phyloP scores from a whole-genome alignment of 179 eudicot genomes.

The Vitellaria paradoxa region DNA sequence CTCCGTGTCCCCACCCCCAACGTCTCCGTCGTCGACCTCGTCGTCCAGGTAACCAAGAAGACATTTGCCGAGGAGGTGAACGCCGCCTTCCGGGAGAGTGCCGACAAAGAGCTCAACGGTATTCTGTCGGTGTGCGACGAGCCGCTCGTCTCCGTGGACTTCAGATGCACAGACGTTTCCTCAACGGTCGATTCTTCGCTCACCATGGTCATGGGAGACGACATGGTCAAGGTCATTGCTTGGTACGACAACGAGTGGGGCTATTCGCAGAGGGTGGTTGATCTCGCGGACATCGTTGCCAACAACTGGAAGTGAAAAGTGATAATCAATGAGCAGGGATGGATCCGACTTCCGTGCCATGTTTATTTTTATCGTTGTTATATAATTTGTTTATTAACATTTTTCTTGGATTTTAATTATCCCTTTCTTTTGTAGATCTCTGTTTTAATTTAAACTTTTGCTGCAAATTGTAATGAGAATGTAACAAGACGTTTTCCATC shows the following conservation, averaged over 20 bases:
- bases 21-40: constrained; percentile 94
- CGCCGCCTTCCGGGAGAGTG: constrained; percentile 87
- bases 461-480: constrained; percentile 15
- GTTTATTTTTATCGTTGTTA: not conserved
- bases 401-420: not conserved
- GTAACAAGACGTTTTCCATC: constrained; percentile 8
- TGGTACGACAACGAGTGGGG: constrained; percentile 99
- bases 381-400: not conserved
- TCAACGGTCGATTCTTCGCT: constrained; percentile 89
- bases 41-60: constrained; percentile 90
- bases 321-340: too few relatives aligned
- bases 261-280: constrained; percentile 98
- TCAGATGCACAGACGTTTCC: constrained; percentile 85
- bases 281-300: constrained; percentile 94
- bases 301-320: constrained; percentile 66
- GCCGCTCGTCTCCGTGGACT: constrained; percentile 92
- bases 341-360: too few relatives aligned
- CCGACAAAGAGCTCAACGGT: constrained; percentile 82
- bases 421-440: constrained; percentile 15
- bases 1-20: constrained; percentile 99
- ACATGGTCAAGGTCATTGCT: constrained; percentile 96
- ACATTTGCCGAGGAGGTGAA: constrained; percentile 98
- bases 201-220: constrained; percentile 99
- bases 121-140: constrained; percentile 89
- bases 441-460: not conserved